Conservation (phyloP, 768 basidiomycete species). For the Hypsizygus marmoreus region DNA sequence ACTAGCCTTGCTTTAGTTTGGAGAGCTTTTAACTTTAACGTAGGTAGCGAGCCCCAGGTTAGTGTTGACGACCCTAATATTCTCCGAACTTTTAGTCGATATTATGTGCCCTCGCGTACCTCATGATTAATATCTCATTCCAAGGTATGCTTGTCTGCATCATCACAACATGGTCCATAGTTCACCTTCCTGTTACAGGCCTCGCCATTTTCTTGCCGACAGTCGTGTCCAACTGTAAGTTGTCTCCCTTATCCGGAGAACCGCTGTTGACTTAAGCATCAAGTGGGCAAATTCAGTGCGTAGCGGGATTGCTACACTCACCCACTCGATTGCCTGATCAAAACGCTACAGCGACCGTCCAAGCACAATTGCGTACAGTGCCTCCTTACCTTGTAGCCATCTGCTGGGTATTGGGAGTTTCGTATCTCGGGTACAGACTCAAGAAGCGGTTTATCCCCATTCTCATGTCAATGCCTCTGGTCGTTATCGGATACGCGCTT, state of each 20-base stretch:
- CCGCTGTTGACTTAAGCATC: not conserved
- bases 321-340: not conserved
- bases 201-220: slow-evolving; percentile 37
- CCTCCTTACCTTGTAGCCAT: slow-evolving; percentile 45
- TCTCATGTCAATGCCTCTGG: slow-evolving; percentile 35
- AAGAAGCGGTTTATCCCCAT: slow-evolving; percentile 37
- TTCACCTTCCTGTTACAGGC: too few species aligned
- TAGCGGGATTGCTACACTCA: not conserved
- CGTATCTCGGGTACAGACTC: slow-evolving; percentile 38
- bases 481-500: slow-evolving; percentile 45
- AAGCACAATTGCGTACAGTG: slow-evolving; percentile 51
- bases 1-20: slow-evolving; percentile 30
- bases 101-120: slow-evolving; percentile 22
- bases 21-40: slow-evolving; percentile 34
- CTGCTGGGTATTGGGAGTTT: slow-evolving; percentile 37
- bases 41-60: too few species aligned
- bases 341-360: slow-evolving; percentile 36
- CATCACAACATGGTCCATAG: too few species aligned
- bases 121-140: slow-evolving; percentile 31
- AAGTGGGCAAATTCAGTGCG: slow-evolving; percentile 29
- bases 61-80: not conserved
- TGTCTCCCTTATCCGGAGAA: not conserved
- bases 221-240: slow-evolving; percentile 46
- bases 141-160: too few species aligned
- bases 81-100: slow-evolving; percentile 14